Evolutionary conservation across 2,329 filamentous ascomycete genomes (phyloP).

Genomic region (Fusarium mundagurra): DNA sequence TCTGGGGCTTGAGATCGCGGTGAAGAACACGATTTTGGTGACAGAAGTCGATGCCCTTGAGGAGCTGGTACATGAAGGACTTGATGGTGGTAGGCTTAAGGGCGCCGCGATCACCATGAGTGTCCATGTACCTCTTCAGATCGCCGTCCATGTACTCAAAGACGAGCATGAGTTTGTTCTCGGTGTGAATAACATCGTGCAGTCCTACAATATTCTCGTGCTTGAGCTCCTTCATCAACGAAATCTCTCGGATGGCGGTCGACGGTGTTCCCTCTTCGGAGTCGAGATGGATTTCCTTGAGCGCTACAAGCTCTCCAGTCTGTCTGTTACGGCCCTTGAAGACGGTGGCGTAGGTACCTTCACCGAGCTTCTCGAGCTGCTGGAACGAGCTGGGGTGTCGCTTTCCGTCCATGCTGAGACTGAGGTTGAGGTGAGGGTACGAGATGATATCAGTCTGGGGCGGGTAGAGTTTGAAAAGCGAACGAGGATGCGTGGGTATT

Average conservation of each 20-base stretch:
- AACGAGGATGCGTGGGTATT: slow-evolving; percentile 1
- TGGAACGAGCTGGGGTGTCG: slow-evolving; percentile 96
- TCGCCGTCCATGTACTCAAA: slow-evolving; percentile 99
- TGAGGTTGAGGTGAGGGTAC: slow-evolving; percentile 28
- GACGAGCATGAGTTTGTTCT: slow-evolving; percentile 99
- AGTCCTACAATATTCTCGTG: slow-evolving; percentile 98
- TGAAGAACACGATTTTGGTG: slow-evolving; percentile 97
- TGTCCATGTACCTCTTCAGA: slow-evolving; percentile 98
- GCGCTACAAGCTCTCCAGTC: slow-evolving; percentile 93
- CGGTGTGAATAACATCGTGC: slow-evolving; percentile 98
- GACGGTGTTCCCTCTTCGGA: slow-evolving; percentile 97
- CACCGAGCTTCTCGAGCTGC: slow-evolving; percentile 98
- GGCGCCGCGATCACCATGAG: slow-evolving; percentile 86
- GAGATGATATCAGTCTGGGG: background rate
- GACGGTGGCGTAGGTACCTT: slow-evolving; percentile 98
- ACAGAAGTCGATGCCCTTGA: slow-evolving; percentile 96
- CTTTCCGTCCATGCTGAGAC: slow-evolving; percentile 82
- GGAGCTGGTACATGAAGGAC: slow-evolving; percentile 98
- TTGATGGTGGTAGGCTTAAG: slow-evolving; percentile 93
- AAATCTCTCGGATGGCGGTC: slow-evolving; percentile 98
- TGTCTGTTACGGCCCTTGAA: slow-evolving; percentile 98
- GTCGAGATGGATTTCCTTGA: slow-evolving; percentile 99
- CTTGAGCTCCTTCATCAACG: slow-evolving; percentile 98
- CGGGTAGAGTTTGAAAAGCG: slow-evolving; percentile 5
- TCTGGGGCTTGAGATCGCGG: slow-evolving; percentile 95